These are phyloP conservation scores for Gentiana macrophylla DNA, from an alignment of 257 asterid species.

Conservation along the genomic window DNA sequence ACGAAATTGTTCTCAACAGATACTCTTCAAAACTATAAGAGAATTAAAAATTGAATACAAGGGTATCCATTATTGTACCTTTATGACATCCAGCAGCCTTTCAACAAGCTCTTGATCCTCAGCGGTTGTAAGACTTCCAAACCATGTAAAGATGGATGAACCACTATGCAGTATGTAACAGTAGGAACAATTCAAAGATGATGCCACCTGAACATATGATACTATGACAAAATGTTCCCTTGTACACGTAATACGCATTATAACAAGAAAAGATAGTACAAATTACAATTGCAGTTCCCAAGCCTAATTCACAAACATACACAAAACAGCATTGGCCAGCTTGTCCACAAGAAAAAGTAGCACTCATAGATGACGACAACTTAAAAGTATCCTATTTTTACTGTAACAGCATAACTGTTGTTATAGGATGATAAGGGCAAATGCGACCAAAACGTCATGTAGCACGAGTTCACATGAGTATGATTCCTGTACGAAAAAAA, in stretches of 20 bases:
- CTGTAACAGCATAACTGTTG: no score
- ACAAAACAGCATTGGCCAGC: background rate
- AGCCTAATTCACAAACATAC: background rate
- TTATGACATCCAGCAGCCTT: constrained; percentile 89
- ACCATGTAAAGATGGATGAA: constrained; percentile 76
- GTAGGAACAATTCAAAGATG: constrained; percentile 85
- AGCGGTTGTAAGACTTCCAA: constrained; percentile 73
- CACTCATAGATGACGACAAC: background rate
- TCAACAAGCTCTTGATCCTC: constrained; percentile 94
- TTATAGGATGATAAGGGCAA: no score
- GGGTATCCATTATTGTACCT: constrained; percentile 35
- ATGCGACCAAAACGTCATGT: no score
- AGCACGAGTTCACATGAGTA: no score
- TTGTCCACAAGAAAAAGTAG: background rate
- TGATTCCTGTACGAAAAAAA: no score
- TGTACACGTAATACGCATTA: constrained; percentile 1
- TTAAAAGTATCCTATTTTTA: no score
- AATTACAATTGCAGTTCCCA: no score
- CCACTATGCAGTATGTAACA: constrained; percentile 88
- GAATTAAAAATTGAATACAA: background rate
- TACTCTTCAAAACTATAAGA: background rate
- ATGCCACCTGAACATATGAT: constrained; percentile 62
- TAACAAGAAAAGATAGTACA: background rate
- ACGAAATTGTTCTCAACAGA: background rate
- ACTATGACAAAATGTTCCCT: constrained; percentile 11